Evolutionary conservation across 371 early-diverging fungal genomes (phyloP).

Genomic region (Lichtheimia ramosa): DNA sequence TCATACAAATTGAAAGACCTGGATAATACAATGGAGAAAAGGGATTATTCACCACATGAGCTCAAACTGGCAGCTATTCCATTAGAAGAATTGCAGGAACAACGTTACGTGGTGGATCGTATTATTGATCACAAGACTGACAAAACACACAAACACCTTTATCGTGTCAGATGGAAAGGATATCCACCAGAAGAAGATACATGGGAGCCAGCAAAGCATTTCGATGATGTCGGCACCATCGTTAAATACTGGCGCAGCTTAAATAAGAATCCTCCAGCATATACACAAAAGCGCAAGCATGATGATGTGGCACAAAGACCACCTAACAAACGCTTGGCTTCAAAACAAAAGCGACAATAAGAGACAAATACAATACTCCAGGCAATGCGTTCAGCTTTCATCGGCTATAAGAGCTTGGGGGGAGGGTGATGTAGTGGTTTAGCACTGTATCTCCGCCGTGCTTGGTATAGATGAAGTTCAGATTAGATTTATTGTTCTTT

Average conservation of each 20-base stretch:
- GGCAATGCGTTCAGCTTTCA: too few species aligned
- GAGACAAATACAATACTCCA: too few species aligned
- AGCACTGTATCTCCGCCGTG: too few species aligned
- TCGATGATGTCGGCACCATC: constrained; percentile 17
- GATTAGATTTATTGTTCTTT: too few species aligned
- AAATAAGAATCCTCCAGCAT: neutral
- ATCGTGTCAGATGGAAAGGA: constrained; percentile 24
- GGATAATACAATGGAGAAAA: neutral
- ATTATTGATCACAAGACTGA: constrained; percentile 1
- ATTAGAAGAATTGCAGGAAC: neutral
- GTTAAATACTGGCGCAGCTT: constrained; percentile 10
- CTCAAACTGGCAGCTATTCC: neutral
- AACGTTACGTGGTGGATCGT: constrained; percentile 3
- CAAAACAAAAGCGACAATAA: too few species aligned
- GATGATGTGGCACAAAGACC: too few species aligned
- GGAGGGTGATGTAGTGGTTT: too few species aligned
- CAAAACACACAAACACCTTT: constrained; percentile 7
- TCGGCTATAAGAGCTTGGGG: too few species aligned
- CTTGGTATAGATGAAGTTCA: too few species aligned
- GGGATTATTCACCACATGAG: constrained; percentile 1
- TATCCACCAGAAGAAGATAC: constrained; percentile 19
- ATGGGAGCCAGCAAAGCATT: constrained; percentile 23
- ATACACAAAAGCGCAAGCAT: neutral
- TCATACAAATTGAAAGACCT: constrained; percentile 10
- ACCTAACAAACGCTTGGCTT: too few species aligned